Evolutionary conservation across 1,139 yeast genomes (phyloP), one percentile per base, ranked within the genome.

Genomic region (Diutina pseudorugosa): DNA sequence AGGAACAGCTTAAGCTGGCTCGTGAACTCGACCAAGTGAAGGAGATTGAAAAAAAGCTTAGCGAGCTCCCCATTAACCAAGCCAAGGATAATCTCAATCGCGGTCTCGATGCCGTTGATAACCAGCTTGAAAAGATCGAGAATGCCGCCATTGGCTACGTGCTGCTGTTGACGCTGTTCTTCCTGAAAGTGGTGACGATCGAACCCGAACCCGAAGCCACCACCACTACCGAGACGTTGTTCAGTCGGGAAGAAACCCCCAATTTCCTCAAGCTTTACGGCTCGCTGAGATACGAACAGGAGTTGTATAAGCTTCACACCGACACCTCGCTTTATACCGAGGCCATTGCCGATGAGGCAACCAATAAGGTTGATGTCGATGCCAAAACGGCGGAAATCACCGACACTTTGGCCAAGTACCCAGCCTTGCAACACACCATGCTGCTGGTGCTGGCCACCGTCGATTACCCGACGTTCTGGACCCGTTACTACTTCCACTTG

Each of bases 401-500:
- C 2, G 62, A 59, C 0, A 70, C 80, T 33, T 68, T 87, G 53
- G 70, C 59, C 41, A 64, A 70, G 54, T 77, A 82, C 58, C 75
- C 80, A 2, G 76, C 82, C 18, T 74, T 90, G 56, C 70, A 75
- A 36, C 69, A 70, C 44, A 66, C 86, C 50, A 81, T 82, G 82
- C 80, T 82, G 53, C 63, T 90, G 12, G 95, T 88, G 1, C 95
- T 95, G 0, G 78, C 74, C 1, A 65, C 76, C 57, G 69, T 88
- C 16, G 61, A 80, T 1, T 85, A 82, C 58, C 71, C 75, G 33
- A 70, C 71, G 49, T 91, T 91, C 64, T 91, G 98, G 98, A 69
- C 72, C 50, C 75, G 83, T 50, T 91, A 88, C 67, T 86, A 80
- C 64, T 72, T 69, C 55, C 73, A 78, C 63, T 79, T 79, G 53